Evolutionary conservation across 2,329 filamentous ascomycete species (phyloP).

Genomic region (Neurospora sp.): DNA sequence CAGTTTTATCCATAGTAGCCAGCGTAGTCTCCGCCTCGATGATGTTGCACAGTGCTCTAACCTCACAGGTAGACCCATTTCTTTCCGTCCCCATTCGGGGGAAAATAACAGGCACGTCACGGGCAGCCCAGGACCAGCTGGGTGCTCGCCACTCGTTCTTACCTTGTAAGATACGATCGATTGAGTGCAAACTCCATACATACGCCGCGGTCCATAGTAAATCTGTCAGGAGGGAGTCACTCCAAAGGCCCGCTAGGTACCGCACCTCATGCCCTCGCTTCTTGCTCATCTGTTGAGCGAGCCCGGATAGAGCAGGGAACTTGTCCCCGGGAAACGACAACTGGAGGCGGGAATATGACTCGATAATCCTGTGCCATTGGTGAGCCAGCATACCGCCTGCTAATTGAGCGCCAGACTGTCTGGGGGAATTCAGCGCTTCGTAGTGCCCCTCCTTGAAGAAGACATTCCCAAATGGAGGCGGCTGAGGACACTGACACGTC

Average conservation of each 20-base stretch:
- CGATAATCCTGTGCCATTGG: neutral
- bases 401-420: neutral
- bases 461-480: neutral
- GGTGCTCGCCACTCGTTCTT: neutral
- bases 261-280: neutral
- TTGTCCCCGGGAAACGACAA: neutral
- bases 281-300: neutral
- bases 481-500: neutral
- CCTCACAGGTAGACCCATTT: neutral
- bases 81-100: neutral
- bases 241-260: neutral
- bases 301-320: neutral
- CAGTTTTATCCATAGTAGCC: neutral
- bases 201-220: neutral
- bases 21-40: neutral
- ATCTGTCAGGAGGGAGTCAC: neutral
- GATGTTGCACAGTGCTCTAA: neutral
- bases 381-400: neutral
- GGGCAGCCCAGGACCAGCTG: neutral
- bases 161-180: neutral
- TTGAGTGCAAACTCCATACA: neutral
- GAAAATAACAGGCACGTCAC: neutral
- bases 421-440: neutral
- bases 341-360: neutral
- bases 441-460: neutral